A percentile compares a stretch with the other conserved stretches of the same genome.
These are phyloP conservation scores for Arthroderma sp. DNA, from an alignment of 2,329 filamentous ascomycete genomes.

Conservation along the genomic window DNA sequence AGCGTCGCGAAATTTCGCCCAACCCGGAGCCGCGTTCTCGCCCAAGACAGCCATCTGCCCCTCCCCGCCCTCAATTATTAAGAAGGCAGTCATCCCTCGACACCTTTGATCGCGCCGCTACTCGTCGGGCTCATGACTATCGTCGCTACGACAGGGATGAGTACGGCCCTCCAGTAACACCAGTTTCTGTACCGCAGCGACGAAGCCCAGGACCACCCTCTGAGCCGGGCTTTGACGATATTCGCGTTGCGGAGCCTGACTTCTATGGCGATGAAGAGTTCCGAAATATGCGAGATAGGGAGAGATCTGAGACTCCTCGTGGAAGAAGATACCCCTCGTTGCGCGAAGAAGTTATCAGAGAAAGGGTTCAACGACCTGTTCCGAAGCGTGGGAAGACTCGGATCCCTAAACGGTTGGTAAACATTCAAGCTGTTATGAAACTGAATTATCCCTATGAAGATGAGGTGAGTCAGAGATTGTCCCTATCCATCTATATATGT, in stretches of 20 bases:
- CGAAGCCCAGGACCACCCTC: conserved; percentile 34
- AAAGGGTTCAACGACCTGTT: conserved; percentile 37
- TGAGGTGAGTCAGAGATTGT: conserved; percentile 48
- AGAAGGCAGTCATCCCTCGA: conserved; percentile 81
- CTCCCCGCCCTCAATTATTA: conserved; percentile 49
- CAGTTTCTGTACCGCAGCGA: conserved; percentile 55
- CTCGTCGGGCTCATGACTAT: conserved; percentile 36
- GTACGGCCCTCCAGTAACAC: conserved; percentile 30
- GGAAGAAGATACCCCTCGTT: conserved; percentile 11
- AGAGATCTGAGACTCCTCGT: conserved; percentile 20
- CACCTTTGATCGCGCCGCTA: conserved; percentile 68
- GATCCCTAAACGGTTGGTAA: conserved; percentile 68
- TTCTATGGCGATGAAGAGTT: conserved; percentile 60
- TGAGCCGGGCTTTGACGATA: conserved; percentile 52
- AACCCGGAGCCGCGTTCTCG: conserved; percentile 37
- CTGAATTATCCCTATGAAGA: conserved; percentile 76
- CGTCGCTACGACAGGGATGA: conserved; percentile 23
- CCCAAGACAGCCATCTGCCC: background rate
- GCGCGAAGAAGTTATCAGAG: conserved; percentile 19
- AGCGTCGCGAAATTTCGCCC: conserved; percentile 44
- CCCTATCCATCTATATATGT: background rate
- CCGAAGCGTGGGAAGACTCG: conserved; percentile 80
- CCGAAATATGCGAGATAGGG: conserved; percentile 49
- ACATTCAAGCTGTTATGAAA: conserved; percentile 67
- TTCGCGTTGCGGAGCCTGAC: conserved; percentile 54